Base-by-base conservation (phyloP, 345 rosid species). In the Rhodamnia rubescens region DNA sequence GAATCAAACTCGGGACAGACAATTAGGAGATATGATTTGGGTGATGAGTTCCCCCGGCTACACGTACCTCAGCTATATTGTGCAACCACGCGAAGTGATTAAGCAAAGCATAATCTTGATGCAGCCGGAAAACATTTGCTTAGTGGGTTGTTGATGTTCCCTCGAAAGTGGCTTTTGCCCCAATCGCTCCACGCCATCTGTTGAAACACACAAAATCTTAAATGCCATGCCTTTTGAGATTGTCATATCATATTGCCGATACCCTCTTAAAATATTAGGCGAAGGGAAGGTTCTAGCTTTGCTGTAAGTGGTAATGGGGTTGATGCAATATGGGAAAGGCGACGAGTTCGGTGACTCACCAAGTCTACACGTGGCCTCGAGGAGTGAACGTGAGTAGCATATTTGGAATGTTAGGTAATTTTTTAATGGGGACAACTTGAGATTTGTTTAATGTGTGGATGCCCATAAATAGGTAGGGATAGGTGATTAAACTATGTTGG, bases 251-350 rank as follows among this genome's bases (percentile, higher is more conserved):
- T 82, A 87, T 85, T 85, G 81, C 50, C 69, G 75, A 84, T 85
- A 56, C 40, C 29, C 11, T 32, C 44, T 57, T 69, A 36, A 69
- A 69, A 69, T 69, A 69, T 18, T 69, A 69, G 40, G 42, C 53
- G 59, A 82, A 82, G 85, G 82, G 93, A 94, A 90, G 89, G 84
- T 92, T 92, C 92, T 91, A 85, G 95, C 87, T 87, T 91, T 84
- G 94, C 87, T 90, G 83, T 84, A 90, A 83, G 51, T 89, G 53
- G 90, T 87, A 89, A 89, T 88, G 44, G 91, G 84, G 86, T 88
- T 32, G 85, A 86, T 89, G 55, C 54, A 89, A 85, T 87, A 89
- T 87, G 87, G 44, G 57, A 84, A 83, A 59, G 74, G 61, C 24
- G 82, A 52, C n/a, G 78, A 84, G 12, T 11, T 5, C 47, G 1